Evolutionary conservation across 495 filamentous ascomycete species (phyloP).

Genomic region (Hapsidospora chrysogenum): DNA sequence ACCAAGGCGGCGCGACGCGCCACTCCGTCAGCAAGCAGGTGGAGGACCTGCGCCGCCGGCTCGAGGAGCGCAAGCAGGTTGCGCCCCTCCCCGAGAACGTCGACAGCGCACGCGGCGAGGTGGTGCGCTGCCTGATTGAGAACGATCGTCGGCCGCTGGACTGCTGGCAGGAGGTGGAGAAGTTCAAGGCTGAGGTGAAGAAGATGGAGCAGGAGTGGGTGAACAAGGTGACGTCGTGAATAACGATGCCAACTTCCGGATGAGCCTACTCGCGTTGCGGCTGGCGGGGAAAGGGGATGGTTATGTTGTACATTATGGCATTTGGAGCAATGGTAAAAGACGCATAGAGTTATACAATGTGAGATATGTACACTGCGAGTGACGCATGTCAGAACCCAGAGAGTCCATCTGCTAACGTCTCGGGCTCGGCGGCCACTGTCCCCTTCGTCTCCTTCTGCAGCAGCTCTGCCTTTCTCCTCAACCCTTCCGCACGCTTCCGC

Average conservation of each 20-base stretch:
- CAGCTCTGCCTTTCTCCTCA: conserved; percentile 27
- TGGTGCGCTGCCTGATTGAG: conserved; percentile 66
- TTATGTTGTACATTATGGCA: conserved; percentile 4
- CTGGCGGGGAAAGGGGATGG: not conserved
- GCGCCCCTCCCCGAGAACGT: conserved; percentile 42
- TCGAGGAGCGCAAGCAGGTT: conserved; percentile 61
- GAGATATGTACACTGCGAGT: not conserved
- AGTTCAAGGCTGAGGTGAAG: conserved; percentile 75
- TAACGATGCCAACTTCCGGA: not conserved
- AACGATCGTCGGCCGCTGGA: conserved; percentile 84
- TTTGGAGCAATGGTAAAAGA: conserved; percentile 1
- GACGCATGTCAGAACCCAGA: not conserved
- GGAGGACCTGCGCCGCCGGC: conserved; percentile 51
- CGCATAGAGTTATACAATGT: conserved; percentile 7
- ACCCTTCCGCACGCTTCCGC: conserved; percentile 45
- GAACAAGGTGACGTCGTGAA: conserved; percentile 38
- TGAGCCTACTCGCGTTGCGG: no score
- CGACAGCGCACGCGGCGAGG: conserved; percentile 54
- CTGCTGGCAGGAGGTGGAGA: conserved; percentile 89
- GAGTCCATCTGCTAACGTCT: conserved; percentile 4
- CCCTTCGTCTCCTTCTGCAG: conserved; percentile 7
- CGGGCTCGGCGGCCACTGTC: conserved; percentile 7
- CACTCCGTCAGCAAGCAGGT: conserved; percentile 43
- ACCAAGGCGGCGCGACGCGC: conserved; percentile 10
- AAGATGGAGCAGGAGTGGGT: conserved; percentile 75